Percentiles rank a stretch among this genome's conserved stretches.
Evolutionary conservation across 2,329 filamentous ascomycete genomes (phyloP).

Genomic region (Diaporthe sp.): DNA sequence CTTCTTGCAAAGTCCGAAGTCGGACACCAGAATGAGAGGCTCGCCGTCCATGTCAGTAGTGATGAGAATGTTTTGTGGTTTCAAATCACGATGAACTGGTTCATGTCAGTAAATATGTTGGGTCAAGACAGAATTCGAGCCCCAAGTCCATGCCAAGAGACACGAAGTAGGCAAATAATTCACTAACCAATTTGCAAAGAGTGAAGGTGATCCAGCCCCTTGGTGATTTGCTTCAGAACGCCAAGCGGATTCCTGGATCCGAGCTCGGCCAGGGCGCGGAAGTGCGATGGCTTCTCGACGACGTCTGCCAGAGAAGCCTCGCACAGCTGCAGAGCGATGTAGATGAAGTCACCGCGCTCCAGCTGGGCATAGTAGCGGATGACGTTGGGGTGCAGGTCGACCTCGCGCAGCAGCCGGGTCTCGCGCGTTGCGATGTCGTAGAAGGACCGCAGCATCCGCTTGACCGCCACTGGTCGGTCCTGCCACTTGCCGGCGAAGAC

Average conservation of each 20-base stretch:
- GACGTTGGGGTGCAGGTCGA: conserved; percentile 95
- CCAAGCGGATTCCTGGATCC: conserved; percentile 82
- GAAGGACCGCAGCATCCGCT: conserved; percentile 96
- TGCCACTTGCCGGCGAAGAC: conserved; percentile 97
- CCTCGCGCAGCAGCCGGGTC: conserved; percentile 89
- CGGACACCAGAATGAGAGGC: conserved; percentile 92
- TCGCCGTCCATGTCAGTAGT: conserved; percentile 74
- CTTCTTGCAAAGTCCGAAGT: conserved; percentile 98
- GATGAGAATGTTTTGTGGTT: conserved; percentile 97
- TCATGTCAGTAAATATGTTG: not conserved
- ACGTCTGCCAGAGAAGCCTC: conserved; percentile 94
- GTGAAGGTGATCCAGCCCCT: conserved; percentile 90
- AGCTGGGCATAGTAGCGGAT: conserved; percentile 97
- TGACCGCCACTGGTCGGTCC: conserved; percentile 92
- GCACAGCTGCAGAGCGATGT: conserved; percentile 95
- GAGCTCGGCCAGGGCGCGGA: conserved; percentile 76
- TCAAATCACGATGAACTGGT: conserved; percentile 87
- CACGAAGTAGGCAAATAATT: rapidly evolving
- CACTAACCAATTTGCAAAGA: conserved; percentile 79
- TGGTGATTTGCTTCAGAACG: conserved; percentile 89
- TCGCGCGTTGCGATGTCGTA: conserved; percentile 96
- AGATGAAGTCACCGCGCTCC: conserved; percentile 88
- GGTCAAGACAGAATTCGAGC: not conserved
- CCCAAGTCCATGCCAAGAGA: not conserved
- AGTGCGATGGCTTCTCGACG: conserved; percentile 79